Evolutionary conservation across 176 grass and related monocot genomes (phyloP), one percentile per base, ranked within the genome.

Genomic region (Bromus sterilis): DNA sequence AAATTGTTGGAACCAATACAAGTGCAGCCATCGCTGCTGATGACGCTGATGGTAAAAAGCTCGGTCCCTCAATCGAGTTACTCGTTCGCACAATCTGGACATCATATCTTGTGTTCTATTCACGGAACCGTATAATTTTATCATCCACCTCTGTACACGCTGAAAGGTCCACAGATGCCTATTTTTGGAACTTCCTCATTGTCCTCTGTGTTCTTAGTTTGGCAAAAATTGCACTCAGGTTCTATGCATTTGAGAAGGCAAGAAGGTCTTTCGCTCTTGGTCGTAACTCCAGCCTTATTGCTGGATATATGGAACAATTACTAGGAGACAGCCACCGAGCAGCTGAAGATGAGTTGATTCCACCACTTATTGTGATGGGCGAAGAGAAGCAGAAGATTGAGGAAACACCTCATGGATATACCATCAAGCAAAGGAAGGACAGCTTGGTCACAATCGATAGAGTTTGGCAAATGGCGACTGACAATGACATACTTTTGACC

Each of bases 351-450:
- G 16, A 43, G 26, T 9, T 46, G 10, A 6, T 78, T 9, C 77
- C 41, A 7, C 42, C 63, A 21, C 32, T 80, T 68, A 16, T 80
- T 29, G 80, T 82, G 26, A 72, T 82, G 55, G 79, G 78, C 2
- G 80, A 82, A 31, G 80, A 72, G 20, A 46, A 60, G 12, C 80
- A 72, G 26, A 0, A 60, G 7, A 18, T 73, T 2, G 67, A 82
- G 28, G 20, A 73, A 44, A 73, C 11, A 0, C 67, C 26, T 24
- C 18, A 34, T 6, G 80, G 80, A 4, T 82, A 82, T 2, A 24
- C 0, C 4, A 33, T 73, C 20, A 33, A 72, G 53, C 11, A 11
- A 14, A 15, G 1, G 9, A 60, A 16, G 0, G 33, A 9, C 2
- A 55, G 11, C 32, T 24, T 82, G 7, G 11, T 82, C 20, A 82